Base-by-base conservation (phyloP, 2,329 filamentous ascomycete species). In the Verticillium klebahnii region DNA sequence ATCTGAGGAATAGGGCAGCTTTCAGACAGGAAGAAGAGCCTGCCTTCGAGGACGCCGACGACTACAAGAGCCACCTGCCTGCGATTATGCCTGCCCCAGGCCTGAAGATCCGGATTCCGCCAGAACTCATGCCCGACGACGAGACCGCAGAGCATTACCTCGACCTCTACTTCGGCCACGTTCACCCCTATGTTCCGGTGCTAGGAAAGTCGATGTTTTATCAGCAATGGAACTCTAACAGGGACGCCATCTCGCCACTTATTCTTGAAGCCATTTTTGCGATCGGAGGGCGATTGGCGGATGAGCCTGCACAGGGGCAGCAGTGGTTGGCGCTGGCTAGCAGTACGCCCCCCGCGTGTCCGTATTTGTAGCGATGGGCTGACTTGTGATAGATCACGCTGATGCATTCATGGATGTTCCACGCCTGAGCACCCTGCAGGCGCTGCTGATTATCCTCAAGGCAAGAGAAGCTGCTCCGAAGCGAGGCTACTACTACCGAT, bases 331-430 rank as follows among this genome's bases (percentile, higher is more conserved):
- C 92, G 34, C 82, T 98, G 65, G 93, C 93, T 62, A 90, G 91
- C 32, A 89, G 92, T 95, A 79, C 67, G 82, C 65, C 45, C 8
- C 14, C 25, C 25, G 23, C 50, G 5, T 25, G 19, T 17, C 15
- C 6, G 54, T 34, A 8, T 5, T 14, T n/a, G 25, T 11, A 66
- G 77, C 66, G 54, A 31, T n/a, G 54, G 40, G 31, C 54, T 56
- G 54, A 56, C 54, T 57, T 50, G 2, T 58, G 45, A 17, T 63
- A 95, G 92, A 90, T 72, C 94, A 98, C 70, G 90, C 94, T 67
- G 90, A 96, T 73, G 92, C 90, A 58, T 98, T 97, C 73, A 93
- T 96, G 85, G 94, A 97, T 69, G 87, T 94, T 29, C 93, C 94
- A 2, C 85, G 94, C 58, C 72, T 98, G 56, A 97, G 92, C 75